Percentiles rank a stretch among this genome's conserved stretches.
Evolutionary conservation across 352 stramenopile genomes (phyloP).

Genomic region (Phytophthora rubi): DNA sequence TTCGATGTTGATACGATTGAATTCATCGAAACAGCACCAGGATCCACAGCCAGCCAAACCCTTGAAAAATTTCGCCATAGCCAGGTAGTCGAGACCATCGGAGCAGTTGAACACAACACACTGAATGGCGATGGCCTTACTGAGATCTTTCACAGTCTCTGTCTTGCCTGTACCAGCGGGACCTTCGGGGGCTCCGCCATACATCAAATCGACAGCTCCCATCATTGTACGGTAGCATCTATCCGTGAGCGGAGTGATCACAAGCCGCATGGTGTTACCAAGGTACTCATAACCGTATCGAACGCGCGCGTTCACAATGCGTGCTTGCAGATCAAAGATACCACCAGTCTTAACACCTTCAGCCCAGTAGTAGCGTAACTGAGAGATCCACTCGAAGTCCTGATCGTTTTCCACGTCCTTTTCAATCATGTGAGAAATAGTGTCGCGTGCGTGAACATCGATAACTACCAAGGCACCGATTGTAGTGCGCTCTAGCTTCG

Average conservation of each 20-base stretch:
- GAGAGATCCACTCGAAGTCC: conserved; percentile 95
- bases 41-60: conserved; percentile 91
- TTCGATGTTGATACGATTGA: conserved; percentile 97
- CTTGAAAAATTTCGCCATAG: conserved; percentile 97
- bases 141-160: conserved; percentile 95
- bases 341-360: conserved; percentile 60
- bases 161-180: conserved; percentile 95
- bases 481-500: conserved; percentile 92
- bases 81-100: conserved; percentile 91
- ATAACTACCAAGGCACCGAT: conserved; percentile 94
- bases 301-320: conserved; percentile 89
- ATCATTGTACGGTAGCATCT: conserved; percentile 95
- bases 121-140: conserved; percentile 95
- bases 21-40: conserved; percentile 96
- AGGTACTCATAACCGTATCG: conserved; percentile 94
- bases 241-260: conserved; percentile 96
- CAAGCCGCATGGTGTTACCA: conserved; percentile 92
- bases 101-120: conserved; percentile 97
- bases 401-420: conserved; percentile 87
- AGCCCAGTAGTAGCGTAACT: conserved; percentile 95
- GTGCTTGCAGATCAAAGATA: conserved; percentile 79
- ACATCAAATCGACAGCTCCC: conserved; percentile 93
- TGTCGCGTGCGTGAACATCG: conserved; percentile 93
- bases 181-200: conserved; percentile 93
- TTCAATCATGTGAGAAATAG: conserved; percentile 92